These are phyloP conservation scores for Melampsora medusae DNA, from an alignment of 1,284 basidiomycete species.

Conservation along the genomic window DNA sequence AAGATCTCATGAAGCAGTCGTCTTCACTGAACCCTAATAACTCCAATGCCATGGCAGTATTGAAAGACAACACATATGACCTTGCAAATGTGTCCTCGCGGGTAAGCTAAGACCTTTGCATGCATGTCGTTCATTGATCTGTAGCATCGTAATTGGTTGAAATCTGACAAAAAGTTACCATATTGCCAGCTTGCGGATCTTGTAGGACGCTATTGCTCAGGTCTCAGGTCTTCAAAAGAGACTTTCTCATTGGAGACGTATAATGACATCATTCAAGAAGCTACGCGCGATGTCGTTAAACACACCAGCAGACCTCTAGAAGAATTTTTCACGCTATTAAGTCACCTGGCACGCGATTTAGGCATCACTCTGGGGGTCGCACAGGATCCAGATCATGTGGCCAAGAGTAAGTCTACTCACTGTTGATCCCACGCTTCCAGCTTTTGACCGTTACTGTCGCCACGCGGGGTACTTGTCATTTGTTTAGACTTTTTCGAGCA, in stretches of 20 bases:
- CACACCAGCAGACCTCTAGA: slow-evolving; percentile 65
- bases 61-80: slow-evolving; percentile 43
- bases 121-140: not conserved
- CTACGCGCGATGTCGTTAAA: slow-evolving; percentile 68
- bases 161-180: slow-evolving; percentile 4
- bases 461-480: not conserved
- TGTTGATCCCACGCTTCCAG: not conserved
- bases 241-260: slow-evolving; percentile 72
- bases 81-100: slow-evolving; percentile 36
- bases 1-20: slow-evolving; percentile 72
- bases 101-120: slow-evolving; percentile 3
- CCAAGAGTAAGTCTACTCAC: slow-evolving; percentile 65
- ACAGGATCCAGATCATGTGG: slow-evolving; percentile 71
- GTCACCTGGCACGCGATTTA: slow-evolving; percentile 69
- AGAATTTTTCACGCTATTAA: slow-evolving; percentile 68
- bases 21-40: slow-evolving; percentile 32
- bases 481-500: slow-evolving; percentile 69
- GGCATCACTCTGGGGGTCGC: slow-evolving; percentile 68
- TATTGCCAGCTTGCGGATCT: slow-evolving; percentile 72
- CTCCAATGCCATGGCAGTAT: slow-evolving; percentile 41
- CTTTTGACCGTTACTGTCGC: not conserved
- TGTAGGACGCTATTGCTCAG: slow-evolving; percentile 73
- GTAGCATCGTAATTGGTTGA: slow-evolving; percentile 6
- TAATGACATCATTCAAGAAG: slow-evolving; percentile 69
- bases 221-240: slow-evolving; percentile 71